A percentile compares a stretch with the other conserved stretches of the same genome.
phyloP scores from a whole-genome alignment of 257 asterid species.

The Solanum lycopersicoides region DNA sequence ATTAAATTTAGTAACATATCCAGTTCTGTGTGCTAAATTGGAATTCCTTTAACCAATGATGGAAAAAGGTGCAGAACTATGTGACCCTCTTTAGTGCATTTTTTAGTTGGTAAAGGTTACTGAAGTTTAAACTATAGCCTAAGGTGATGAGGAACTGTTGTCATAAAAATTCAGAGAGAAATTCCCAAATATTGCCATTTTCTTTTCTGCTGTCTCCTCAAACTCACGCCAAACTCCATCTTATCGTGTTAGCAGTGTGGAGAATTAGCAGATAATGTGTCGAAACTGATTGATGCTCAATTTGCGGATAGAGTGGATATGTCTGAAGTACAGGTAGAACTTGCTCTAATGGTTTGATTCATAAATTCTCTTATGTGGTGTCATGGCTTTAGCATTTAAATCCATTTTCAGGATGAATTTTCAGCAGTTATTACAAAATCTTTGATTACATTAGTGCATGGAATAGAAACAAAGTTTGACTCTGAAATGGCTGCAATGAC shows the following conservation, averaged over 20 bases:
- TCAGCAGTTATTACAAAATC: conserved; percentile 94
- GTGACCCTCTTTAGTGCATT: not conserved
- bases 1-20: not conserved
- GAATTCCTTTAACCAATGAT: not conserved
- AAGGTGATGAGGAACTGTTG: not conserved
- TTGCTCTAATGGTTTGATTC: not conserved
- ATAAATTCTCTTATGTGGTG: not conserved
- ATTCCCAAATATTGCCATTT: not conserved
- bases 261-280: conserved; percentile 95
- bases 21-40: not conserved
- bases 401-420: conserved; percentile 79
- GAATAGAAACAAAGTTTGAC: conserved; percentile 93
- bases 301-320: conserved; percentile 73
- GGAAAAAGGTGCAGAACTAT: not conserved
- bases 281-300: conserved; percentile 73
- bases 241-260: conserved; percentile 51
- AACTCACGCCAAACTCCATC: not conserved
- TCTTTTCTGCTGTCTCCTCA: not conserved
- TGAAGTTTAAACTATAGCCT: not conserved
- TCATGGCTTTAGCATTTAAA: not conserved
- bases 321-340: conserved; percentile 92
- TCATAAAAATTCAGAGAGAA: not conserved
- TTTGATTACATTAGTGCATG: conserved; percentile 81
- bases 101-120: not conserved
- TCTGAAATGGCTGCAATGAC: conserved; percentile 96